phyloP scores from a whole-genome alignment of 2,329 filamentous ascomycete genomes.

The Chaetomiaceae sp. region DNA sequence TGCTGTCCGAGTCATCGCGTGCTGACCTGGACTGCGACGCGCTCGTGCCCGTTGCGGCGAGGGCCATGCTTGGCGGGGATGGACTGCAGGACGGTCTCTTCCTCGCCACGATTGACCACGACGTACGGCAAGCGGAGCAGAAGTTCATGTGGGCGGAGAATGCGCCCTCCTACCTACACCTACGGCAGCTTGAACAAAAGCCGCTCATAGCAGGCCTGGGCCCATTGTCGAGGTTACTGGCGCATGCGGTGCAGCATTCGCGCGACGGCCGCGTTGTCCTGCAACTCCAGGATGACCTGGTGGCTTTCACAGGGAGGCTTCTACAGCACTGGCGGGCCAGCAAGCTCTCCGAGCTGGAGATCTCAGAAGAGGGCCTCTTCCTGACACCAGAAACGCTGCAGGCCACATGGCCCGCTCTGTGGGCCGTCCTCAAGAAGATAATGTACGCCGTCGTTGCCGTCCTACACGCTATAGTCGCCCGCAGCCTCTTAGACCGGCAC shows the following conservation, averaged over 20 bases:
- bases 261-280: constrained; percentile 22
- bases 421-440: constrained; percentile 67
- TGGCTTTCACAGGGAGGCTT: constrained; percentile 60
- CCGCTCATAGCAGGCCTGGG: constrained; percentile 63
- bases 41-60: constrained; percentile 63
- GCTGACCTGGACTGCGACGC: constrained; percentile 58
- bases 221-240: constrained; percentile 58
- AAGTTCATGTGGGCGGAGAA: constrained; percentile 59
- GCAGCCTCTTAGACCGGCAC: constrained; percentile 48
- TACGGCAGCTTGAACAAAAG: constrained; percentile 52
- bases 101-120: constrained; percentile 60
- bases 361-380: constrained; percentile 55
- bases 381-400: constrained; percentile 60
- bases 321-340: constrained; percentile 68
- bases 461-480: constrained; percentile 65
- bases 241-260: constrained; percentile 54
- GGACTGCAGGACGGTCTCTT: constrained; percentile 74
- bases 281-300: constrained; percentile 50
- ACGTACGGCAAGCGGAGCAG: constrained; percentile 51
- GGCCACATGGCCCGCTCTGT: constrained; percentile 63
- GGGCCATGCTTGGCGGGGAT: constrained; percentile 62
- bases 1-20: constrained; percentile 57
- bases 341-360: constrained; percentile 67
- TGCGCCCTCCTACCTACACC: constrained; percentile 54
- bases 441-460: constrained; percentile 71